A percentile compares a stretch with the other conserved stretches of the same genome.
phyloP scores from a whole-genome alignment of 2,329 filamentous ascomycete genomes.

The Dendrostoma leiphaemia region DNA sequence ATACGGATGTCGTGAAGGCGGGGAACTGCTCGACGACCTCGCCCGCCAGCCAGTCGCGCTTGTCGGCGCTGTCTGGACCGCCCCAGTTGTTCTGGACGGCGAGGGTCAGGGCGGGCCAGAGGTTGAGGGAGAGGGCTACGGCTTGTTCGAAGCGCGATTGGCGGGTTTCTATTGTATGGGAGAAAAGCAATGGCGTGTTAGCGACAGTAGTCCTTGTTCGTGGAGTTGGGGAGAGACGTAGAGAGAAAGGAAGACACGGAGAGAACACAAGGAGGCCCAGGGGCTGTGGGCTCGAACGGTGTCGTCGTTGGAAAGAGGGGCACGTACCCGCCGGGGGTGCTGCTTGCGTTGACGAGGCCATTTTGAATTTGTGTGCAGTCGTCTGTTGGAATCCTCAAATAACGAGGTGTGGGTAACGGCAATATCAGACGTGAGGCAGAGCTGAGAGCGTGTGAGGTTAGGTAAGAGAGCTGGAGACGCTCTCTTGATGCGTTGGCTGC shows the following conservation, averaged over 20 bases:
- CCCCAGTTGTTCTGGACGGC: constrained; percentile 88
- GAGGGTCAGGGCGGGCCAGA: constrained; percentile 85
- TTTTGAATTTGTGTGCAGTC: too few relatives aligned
- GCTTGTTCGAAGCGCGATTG: constrained; percentile 77
- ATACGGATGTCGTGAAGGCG: constrained; percentile 52
- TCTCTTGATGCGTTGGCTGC: too few relatives aligned
- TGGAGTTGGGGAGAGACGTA: neutral
- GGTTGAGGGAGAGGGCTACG: constrained; percentile 79
- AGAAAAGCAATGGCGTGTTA: neutral
- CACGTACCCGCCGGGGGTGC: too few relatives aligned
- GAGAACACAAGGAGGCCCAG: too few relatives aligned
- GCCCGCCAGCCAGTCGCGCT: constrained; percentile 95
- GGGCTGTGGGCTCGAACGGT: too few relatives aligned
- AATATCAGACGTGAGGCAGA: too few relatives aligned
- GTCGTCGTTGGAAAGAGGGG: too few relatives aligned
- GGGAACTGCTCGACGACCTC: constrained; percentile 79
- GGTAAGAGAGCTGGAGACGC: too few relatives aligned
- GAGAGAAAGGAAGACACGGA: neutral
- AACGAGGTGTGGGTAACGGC: too few relatives aligned
- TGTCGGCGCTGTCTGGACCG: constrained; percentile 76
- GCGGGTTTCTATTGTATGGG: constrained; percentile 44
- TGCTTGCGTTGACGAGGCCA: neutral
- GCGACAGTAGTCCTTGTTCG: neutral
- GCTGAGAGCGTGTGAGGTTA: too few relatives aligned
- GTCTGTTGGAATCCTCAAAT: too few relatives aligned